Conservation (phyloP, 345 rosid genomes). For the Gossypium mustelinum region DNA sequence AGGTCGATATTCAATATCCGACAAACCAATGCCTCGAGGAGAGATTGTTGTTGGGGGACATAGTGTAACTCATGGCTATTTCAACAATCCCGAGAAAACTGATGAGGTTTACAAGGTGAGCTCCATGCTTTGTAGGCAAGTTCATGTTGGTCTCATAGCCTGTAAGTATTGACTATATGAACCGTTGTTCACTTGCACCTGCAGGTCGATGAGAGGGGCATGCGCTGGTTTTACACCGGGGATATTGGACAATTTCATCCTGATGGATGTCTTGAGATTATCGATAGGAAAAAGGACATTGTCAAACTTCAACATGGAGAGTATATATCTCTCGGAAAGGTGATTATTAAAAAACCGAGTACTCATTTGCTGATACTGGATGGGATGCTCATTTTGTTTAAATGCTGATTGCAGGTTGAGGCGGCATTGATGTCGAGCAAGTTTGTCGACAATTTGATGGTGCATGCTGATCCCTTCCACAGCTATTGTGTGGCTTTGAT, state of each 20-base stretch:
- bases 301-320: slow-evolving; percentile 96
- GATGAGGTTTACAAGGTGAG: slow-evolving; percentile 77
- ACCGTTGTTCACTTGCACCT: slow-evolving; percentile 24
- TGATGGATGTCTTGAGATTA: slow-evolving; percentile 90
- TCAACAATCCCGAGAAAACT: slow-evolving; percentile 69
- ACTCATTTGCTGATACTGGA: background rate
- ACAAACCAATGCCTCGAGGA: slow-evolving; percentile 93
- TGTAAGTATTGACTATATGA: background rate
- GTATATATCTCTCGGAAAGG: slow-evolving; percentile 90
- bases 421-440: slow-evolving; percentile 52
- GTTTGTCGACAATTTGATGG: slow-evolving; percentile 73
- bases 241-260: slow-evolving; percentile 82
- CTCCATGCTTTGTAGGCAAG: background rate
- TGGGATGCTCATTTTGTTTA: background rate
- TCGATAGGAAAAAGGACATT: slow-evolving; percentile 91
- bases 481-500: slow-evolving; percentile 72
- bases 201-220: slow-evolving; percentile 80
- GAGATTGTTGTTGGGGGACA: slow-evolving; percentile 80
- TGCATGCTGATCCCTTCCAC: slow-evolving; percentile 65
- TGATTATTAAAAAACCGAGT: slow-evolving; percentile 12
- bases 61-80: slow-evolving; percentile 78
- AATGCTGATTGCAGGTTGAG: slow-evolving; percentile 58
- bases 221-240: slow-evolving; percentile 84
- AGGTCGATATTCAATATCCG: slow-evolving; percentile 66
- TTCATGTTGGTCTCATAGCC: background rate